Evolutionary conservation across 2,329 filamentous ascomycete species (phyloP).

Genomic region (Harringtonia aguacate): DNA sequence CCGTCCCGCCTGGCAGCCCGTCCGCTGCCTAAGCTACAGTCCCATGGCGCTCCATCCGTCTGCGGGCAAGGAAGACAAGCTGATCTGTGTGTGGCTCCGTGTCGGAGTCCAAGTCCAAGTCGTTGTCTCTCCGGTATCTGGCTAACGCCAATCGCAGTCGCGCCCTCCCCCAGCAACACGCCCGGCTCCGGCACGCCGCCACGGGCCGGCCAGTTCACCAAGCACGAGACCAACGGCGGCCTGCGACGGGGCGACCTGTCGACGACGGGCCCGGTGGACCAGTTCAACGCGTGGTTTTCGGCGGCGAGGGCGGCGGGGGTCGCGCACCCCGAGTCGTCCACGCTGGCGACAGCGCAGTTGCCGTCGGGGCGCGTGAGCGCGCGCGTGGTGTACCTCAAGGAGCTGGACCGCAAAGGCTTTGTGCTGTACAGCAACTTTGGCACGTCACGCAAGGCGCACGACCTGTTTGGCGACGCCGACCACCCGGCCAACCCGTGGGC

Average conservation of each 20-base stretch:
- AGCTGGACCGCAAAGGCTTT: conserved; percentile 73
- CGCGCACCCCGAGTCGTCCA: conserved; percentile 78
- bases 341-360: conserved; percentile 71
- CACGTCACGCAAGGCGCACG: conserved; percentile 57
- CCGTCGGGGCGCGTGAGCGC: conserved; percentile 77
- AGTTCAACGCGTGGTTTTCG: conserved; percentile 87
- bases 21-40: background rate
- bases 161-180: conserved; percentile 8
- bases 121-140: background rate
- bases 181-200: conserved; percentile 14
- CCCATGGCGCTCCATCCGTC: conserved; percentile 9
- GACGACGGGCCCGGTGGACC: conserved; percentile 54
- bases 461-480: conserved; percentile 37
- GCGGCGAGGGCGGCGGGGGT: conserved; percentile 49
- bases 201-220: conserved; percentile 69
- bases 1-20: too few species aligned
- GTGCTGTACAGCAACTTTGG: conserved; percentile 92
- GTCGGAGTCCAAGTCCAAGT: too few species aligned
- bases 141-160: conserved; percentile 11
- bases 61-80: conserved; percentile 7
- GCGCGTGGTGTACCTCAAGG: conserved; percentile 89
- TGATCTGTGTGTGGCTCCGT: too few species aligned
- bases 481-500: conserved; percentile 58
- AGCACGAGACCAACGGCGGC: conserved; percentile 33
- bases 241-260: conserved; percentile 53